Base-by-base conservation (phyloP, 1,284 basidiomycete species). In the Pyrrhoderma noxium region DNA sequence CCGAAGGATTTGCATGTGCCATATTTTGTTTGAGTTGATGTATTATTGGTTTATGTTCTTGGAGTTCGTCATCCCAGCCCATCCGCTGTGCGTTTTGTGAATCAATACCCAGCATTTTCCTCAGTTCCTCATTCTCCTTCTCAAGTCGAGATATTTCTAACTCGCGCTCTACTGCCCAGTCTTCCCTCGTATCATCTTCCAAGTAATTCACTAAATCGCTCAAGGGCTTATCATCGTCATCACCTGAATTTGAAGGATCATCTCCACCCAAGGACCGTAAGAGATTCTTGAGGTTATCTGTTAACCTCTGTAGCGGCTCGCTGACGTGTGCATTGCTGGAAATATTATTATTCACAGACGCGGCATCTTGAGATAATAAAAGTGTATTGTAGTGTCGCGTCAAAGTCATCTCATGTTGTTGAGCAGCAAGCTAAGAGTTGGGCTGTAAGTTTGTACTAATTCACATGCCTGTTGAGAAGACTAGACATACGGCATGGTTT, bases 341-440 rank as follows among this genome's bases (percentile, higher is more conserved):
- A 16, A 87, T 70, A 60, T 86, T 82, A 21, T 73, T 68, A 25
- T 80, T 76, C 45, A 77, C 70, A 50, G 74, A 73, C 22, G 82
- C 78, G 8, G 78, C 77, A 59, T 90, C 86, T 23, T 85, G 80
- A 2, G 82, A 72, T 39, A 81, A 73, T n/a, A 97, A 77, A 3
- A 97, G 75, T 3, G 77, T 72, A 63, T 97, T 93, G 70, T 99
- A 99, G 67, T 99, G 93, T 47, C 85, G 81, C 49, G 88, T 89
- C 11, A 98, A 72, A 0, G 87, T 89, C 9, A 91, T 75, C 61
- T 96, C 92, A 65, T 98, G 93, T 59, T 89, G 86, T 63, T 95
- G 91, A 0, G 93, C 91, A 14, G 95, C 89, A 59, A 89, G 74
- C 89, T 85, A 60, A 57, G n/a, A n/a, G n/a, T 47, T 44, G 54